Base-by-base conservation (phyloP, 208 protist genomes). In the Trypanosoma boissoni region DNA sequence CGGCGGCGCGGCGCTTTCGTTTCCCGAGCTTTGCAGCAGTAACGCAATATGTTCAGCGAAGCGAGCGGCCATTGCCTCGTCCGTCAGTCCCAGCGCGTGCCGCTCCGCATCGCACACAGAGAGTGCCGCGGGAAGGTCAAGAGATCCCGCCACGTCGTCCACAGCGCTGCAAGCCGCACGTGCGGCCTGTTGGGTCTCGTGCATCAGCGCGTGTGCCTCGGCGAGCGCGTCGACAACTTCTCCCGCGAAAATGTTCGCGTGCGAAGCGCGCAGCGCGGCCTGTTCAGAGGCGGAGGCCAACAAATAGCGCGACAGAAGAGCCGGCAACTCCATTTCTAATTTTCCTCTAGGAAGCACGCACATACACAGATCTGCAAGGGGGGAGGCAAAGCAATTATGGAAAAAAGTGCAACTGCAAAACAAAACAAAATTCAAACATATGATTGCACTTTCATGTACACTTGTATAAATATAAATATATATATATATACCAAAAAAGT, bases 11-110 rank as follows among this genome's bases (percentile, higher is more conserved):
- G 36, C 16, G 8, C 20, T 8, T 44, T 27, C 18, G 36, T 20
- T n/a, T 1, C 20, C 4, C 48, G 24, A 43, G 16, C 3, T 2
- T 14, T 20, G 16, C 14, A 72, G 66, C 12, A 60, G 34, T 9
- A 16, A 32, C 23, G 68, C 63, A n/a, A 91, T 59, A 5, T 64
- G 46, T 27, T 61, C 45, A 2, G 78, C 67, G 62, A 91, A 91
- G 43, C 64, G 71, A 2, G 59, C 49, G 18, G 86, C 57, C 20
- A 88, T 58, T 10, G 50, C 45, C 12, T 82, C 76, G 27, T 72
- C 51, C 21, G 71, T 65, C n/a, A 63, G 2, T 21, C 7, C 48
- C 28, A 91, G 59, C 20, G 52, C 45, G 37, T 62, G 37, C 37
- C 53, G 51, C 52, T 86, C 79, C 32, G 24, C 43, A 0, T 57